These are phyloP conservation scores for Rubia yunnanensis DNA, from an alignment of 257 asterid genomes.

Conservation along the genomic window DNA sequence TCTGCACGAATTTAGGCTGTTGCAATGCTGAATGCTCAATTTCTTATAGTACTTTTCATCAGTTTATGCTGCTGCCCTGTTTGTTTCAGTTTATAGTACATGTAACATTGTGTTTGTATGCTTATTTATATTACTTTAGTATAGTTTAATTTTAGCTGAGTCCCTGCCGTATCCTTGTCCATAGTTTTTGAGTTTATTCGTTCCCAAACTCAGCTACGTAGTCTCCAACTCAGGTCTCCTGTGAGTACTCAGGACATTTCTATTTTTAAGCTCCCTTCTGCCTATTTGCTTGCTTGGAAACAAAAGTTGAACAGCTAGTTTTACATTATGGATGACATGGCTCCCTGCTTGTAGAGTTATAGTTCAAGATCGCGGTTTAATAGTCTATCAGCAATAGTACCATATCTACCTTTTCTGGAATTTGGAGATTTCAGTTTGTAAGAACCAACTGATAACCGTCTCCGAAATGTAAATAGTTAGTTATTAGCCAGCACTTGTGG, in stretches of 20 bases:
- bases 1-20: too few species aligned
- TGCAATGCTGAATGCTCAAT: background rate
- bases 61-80: background rate
- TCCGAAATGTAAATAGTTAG: background rate
- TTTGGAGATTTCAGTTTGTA: background rate
- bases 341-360: background rate
- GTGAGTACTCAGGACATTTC: background rate
- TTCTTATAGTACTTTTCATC: background rate
- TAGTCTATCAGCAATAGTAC: background rate
- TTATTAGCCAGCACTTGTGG: background rate
- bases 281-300: background rate
- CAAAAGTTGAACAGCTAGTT: background rate
- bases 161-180: too few species aligned
- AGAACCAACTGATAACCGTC: background rate
- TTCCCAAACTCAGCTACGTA: too few species aligned
- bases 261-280: background rate
- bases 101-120: background rate
- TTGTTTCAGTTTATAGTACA: too few species aligned
- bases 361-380: background rate
- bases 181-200: too few species aligned
- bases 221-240: background rate
- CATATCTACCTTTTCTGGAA: background rate
- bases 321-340: background rate
- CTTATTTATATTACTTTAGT: too few species aligned
- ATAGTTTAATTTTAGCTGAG: too few species aligned